Evolutionary conservation across 2,329 filamentous ascomycete species (phyloP).

Genomic region (Penicillium rolfsii): DNA sequence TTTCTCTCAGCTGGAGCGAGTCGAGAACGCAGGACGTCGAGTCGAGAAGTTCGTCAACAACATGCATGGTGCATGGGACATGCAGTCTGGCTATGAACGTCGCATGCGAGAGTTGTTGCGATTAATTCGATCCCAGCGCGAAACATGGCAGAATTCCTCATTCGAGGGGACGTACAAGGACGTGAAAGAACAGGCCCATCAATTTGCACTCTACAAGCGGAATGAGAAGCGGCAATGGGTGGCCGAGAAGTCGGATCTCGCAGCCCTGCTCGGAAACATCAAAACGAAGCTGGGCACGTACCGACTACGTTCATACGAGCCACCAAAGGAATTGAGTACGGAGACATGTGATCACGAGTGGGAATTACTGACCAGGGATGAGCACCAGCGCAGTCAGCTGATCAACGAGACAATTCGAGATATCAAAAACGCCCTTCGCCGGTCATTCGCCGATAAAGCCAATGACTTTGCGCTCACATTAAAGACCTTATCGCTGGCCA

Average conservation of each 20-base stretch:
- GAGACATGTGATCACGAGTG: conserved; percentile 84
- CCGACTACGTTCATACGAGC: conserved; percentile 85
- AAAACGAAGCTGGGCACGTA: conserved; percentile 98
- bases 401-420: conserved; percentile 99
- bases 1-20: conserved; percentile 98
- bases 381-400: conserved; percentile 85
- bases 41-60: conserved; percentile 99
- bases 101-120: conserved; percentile 82
- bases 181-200: conserved; percentile 80
- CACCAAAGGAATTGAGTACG: conserved; percentile 78
- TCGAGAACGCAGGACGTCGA: conserved; percentile 92
- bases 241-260: conserved; percentile 93
- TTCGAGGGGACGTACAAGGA: conserved; percentile 93
- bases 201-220: conserved; percentile 88
- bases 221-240: conserved; percentile 94
- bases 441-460: conserved; percentile 94
- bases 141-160: conserved; percentile 74
- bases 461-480: conserved; percentile 96
- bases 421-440: conserved; percentile 93
- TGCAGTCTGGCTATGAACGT: conserved; percentile 95
- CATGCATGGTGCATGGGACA: conserved; percentile 99
- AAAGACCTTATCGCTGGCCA: conserved; percentile 90
- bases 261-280: conserved; percentile 92
- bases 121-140: conserved; percentile 72
- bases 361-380: conserved; percentile 75